Conservation (phyloP, 805 yeast species). For the Candida odintsovae region DNA sequence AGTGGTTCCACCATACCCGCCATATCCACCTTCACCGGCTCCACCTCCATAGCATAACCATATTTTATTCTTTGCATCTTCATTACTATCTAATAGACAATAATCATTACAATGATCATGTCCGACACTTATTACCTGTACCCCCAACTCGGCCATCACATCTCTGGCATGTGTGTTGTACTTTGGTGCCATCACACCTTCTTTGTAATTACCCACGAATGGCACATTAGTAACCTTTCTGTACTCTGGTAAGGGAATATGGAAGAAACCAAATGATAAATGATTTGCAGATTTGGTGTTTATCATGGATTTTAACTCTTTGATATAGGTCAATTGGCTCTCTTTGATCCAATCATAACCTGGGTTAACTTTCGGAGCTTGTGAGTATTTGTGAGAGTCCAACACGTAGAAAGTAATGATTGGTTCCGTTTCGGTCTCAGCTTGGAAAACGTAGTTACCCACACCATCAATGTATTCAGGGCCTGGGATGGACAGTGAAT, state of each 20-base stretch:
- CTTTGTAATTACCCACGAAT: conserved; percentile 59
- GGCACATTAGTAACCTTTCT: conserved; percentile 37
- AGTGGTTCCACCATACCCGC: conserved; percentile 84
- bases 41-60: conserved; percentile 97
- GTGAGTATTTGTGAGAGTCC: conserved; percentile 78
- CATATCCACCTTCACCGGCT: conserved; percentile 93
- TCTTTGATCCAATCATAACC: conserved; percentile 87
- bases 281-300: conserved; percentile 30
- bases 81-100: conserved; percentile 55
- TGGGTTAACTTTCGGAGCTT: conserved; percentile 55
- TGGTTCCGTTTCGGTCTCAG: conserved; percentile 34
- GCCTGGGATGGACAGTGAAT: conserved; percentile 54
- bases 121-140: conserved; percentile 74
- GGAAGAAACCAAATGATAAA: conserved; percentile 86
- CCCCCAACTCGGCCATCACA: conserved; percentile 52
- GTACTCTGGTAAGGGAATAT: conserved; percentile 89
- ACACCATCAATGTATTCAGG: conserved; percentile 69
- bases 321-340: conserved; percentile 56
- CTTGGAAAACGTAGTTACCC: conserved; percentile 68
- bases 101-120: conserved; percentile 96
- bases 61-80: conserved; percentile 27
- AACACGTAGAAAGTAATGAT: conserved; percentile 65
- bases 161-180: conserved; percentile 63
- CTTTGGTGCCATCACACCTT: conserved; percentile 74
- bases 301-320: conserved; percentile 27